Conservation (phyloP, 192 early-diverging fungal species). For the Backusella liffmaniae region DNA sequence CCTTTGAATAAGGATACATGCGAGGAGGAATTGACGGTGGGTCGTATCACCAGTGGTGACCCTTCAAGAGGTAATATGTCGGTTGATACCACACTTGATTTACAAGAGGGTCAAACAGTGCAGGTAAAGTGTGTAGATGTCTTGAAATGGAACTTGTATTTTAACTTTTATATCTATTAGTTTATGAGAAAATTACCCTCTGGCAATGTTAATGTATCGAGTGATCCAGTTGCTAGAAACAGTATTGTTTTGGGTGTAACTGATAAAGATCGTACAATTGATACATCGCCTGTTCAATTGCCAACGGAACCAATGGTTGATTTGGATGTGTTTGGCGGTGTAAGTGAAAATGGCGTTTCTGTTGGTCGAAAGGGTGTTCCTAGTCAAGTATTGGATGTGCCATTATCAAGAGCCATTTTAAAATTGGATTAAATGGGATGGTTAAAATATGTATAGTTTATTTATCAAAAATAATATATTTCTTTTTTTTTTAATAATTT, state of each 20-base stretch:
- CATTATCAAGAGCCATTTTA: conserved; percentile 19
- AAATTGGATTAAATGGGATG: not conserved
- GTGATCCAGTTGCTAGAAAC: not conserved
- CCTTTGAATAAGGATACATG: not conserved
- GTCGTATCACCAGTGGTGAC: conserved; percentile 53
- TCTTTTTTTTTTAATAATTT: not conserved
- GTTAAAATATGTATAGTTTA: not conserved
- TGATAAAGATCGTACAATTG: conserved; percentile 26
- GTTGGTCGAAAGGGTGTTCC: conserved; percentile 34
- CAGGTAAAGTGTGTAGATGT: conserved; percentile 40
- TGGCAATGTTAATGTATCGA: not conserved
- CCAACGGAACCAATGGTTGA: not conserved
- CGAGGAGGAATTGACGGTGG: conserved; percentile 16
- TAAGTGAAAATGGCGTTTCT: conserved; percentile 55
- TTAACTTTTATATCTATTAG: not conserved
- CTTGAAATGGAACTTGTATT: not conserved
- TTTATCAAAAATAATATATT: not conserved
- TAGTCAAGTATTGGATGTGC: conserved; percentile 28
- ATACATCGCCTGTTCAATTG: conserved; percentile 1
- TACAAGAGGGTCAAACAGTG: conserved; percentile 47
- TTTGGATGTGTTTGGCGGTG: conserved; percentile 43
- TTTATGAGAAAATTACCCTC: conserved; percentile 24
- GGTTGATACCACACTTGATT: conserved; percentile 50
- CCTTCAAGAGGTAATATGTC: conserved; percentile 57
- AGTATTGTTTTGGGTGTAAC: conserved; percentile 17